A percentile compares a stretch with the other conserved stretches of the same genome.
Conservation (phyloP, 1,139 yeast species). For the Debaryomycetaceae sp. region DNA sequence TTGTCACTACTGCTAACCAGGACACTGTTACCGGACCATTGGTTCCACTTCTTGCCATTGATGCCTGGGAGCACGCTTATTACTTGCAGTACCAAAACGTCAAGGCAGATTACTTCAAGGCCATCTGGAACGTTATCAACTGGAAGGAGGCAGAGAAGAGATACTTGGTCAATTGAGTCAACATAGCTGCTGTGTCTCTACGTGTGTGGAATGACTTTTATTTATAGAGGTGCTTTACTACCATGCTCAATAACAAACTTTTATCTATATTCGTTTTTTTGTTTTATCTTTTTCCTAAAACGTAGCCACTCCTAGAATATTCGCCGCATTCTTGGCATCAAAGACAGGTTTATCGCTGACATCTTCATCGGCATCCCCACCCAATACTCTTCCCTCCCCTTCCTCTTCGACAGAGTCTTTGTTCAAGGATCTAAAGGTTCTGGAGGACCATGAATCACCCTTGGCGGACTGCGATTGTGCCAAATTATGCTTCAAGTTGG, state of each 20-base stretch:
- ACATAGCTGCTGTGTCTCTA: not conserved
- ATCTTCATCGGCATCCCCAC: conserved; percentile 9
- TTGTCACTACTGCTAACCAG: conserved; percentile 85
- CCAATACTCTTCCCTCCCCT: conserved; percentile 21
- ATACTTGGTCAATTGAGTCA: conserved; percentile 21
- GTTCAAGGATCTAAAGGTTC: conserved; percentile 57
- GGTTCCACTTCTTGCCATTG: conserved; percentile 86
- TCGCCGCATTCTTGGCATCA: conserved; percentile 83
- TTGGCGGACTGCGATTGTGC: conserved; percentile 47
- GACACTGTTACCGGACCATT: conserved; percentile 77
- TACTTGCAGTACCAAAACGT: conserved; percentile 94
- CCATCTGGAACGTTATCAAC: conserved; percentile 95
- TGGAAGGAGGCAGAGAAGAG: conserved; percentile 92
- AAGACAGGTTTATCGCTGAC: conserved; percentile 35
- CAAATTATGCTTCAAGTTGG: conserved; percentile 43
- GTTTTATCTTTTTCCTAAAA: conserved; percentile 40
- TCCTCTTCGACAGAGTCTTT: conserved; percentile 30
- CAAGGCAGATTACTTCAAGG: conserved; percentile 92
- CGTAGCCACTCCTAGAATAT: conserved; percentile 70
- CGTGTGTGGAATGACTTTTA: not conserved
- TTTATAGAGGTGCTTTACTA: too few relatives aligned
- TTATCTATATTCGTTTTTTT: too few relatives aligned
- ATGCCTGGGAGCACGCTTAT: conserved; percentile 99
- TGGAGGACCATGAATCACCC: conserved; percentile 64
- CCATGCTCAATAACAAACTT: too few relatives aligned